Evolutionary conservation across 306 rosid genomes (phyloP).

Genomic region (Acacia melanoxylon): DNA sequence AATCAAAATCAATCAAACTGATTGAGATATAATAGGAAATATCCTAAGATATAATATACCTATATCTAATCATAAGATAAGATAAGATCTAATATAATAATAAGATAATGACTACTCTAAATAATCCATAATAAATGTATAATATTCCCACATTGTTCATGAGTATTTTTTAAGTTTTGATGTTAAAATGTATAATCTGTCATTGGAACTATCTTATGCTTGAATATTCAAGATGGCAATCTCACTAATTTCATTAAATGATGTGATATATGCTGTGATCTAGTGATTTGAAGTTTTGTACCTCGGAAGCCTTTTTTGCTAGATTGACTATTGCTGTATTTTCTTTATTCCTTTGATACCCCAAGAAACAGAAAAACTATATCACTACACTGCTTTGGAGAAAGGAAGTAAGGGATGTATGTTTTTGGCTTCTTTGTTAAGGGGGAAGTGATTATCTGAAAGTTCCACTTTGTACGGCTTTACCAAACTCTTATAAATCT

Average conservation of each 20-base stretch:
- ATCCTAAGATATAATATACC: too few species aligned
- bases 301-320: slow-evolving; percentile 9
- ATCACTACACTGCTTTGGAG: neutral
- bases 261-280: neutral
- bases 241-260: neutral
- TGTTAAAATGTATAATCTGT: slow-evolving; percentile 8
- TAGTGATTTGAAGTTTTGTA: neutral
- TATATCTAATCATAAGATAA: too few species aligned
- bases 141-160: too few species aligned
- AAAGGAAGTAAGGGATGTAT: neutral
- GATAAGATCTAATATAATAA: too few species aligned
- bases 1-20: too few species aligned
- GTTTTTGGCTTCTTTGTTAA: neutral
- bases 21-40: too few species aligned
- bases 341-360: slow-evolving; percentile 8
- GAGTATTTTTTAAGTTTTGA: neutral
- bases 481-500: slow-evolving; percentile 1
- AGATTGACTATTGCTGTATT: neutral
- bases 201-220: slow-evolving; percentile 4
- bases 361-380: neutral
- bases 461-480: neutral
- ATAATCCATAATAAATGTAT: too few species aligned
- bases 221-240: slow-evolving; percentile 4
- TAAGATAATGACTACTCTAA: too few species aligned
- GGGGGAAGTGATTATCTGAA: slow-evolving; percentile 6